A percentile compares a stretch with the other conserved stretches of the same genome.
phyloP scores from a whole-genome alignment of 2,329 filamentous ascomycete genomes.

The Aspergillus eucalypticola region DNA sequence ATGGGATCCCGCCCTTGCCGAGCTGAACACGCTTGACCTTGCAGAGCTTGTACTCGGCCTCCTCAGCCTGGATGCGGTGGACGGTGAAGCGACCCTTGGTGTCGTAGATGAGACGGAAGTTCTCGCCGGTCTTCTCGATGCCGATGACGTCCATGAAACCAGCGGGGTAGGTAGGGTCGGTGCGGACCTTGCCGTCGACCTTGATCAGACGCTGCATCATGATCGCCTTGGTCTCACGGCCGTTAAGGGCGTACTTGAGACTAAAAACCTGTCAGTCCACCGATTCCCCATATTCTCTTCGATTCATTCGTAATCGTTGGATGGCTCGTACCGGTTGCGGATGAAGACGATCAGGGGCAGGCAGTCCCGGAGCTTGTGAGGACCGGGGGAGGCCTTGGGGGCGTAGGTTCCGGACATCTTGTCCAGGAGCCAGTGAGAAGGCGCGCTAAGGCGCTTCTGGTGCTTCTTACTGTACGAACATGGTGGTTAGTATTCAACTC shows the following conservation, averaged over 20 bases:
- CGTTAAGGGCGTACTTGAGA: constrained; percentile 99
- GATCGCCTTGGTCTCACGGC: constrained; percentile 95
- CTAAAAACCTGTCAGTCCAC: constrained; percentile 55
- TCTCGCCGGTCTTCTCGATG: constrained; percentile 99
- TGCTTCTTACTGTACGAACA: constrained; percentile 80
- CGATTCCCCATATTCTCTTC: neutral
- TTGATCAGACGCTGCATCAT: constrained; percentile 99
- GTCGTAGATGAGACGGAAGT: constrained; percentile 99
- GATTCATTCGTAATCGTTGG: neutral
- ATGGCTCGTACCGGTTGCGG: constrained; percentile 62
- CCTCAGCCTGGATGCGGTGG: constrained; percentile 97
- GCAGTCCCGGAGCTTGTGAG: constrained; percentile 99
- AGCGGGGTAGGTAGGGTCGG: constrained; percentile 93
- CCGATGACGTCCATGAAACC: constrained; percentile 99
- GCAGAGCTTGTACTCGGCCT: constrained; percentile 99
- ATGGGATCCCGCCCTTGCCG: constrained; percentile 99
- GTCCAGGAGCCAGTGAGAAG: constrained; percentile 99
- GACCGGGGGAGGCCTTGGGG: constrained; percentile 73
- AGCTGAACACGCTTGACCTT: constrained; percentile 99
- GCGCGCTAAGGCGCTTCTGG: constrained; percentile 99
- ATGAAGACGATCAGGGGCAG: constrained; percentile 99
- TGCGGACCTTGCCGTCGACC: constrained; percentile 99
- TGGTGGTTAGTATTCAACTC: constrained; percentile 28
- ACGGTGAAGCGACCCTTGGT: constrained; percentile 99
- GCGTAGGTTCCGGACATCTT: constrained; percentile 92